Evolutionary conservation across 2,329 filamentous ascomycete genomes (phyloP), one percentile per base, ranked within the genome.

Genomic region (Phoma sp.): DNA sequence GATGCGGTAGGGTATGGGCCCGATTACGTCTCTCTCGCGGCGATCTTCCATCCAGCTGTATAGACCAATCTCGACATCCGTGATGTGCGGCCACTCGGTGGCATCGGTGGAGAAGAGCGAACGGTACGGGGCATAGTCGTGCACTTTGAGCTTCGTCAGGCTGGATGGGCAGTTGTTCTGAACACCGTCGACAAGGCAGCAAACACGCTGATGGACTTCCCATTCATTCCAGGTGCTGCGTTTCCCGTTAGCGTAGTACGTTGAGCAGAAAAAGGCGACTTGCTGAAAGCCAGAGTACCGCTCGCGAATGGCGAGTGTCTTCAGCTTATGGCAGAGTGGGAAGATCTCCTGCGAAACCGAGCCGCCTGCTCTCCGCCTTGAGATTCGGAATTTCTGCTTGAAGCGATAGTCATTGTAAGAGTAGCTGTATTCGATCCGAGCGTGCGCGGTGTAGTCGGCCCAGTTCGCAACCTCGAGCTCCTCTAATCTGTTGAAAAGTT

Each of bases 141-240:
- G 67, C 5, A 74, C 64, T 36, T 66, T 67, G 12, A 75, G 62
- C 50, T 67, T 74, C 4, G 63, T 70, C 62, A 75, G 55, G 38
- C 51, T 73, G 3, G 67, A 47, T 10, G 73, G 68, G 45, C 69
- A 71, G 51, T 74, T 50, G 17, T 62, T 64, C 29, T 65, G 60
- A 13, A 75, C 63, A 12, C 69, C 70, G 50, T 74, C 72, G 19
- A 74, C 64, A 4, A 75, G 65, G 47, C 65, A 72, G 58, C 73
- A 75, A 1, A 74, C 70, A 6, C 71, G 70, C 54, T 74, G 71
- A 43, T 75, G 73, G 2, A 74, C 72, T 40, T 74, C 71, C 69
- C 70, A 74, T 31, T 75, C 72, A 43, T 73, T 74, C 72, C 71
- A 74, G 1, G 69, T 69, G 49, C 65, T 68, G 35, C 7, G 15